A percentile compares a stretch with the other conserved stretches of the same genome.
phyloP scores from a whole-genome alignment of 345 rosid species.

The Alliaria petiolata region DNA sequence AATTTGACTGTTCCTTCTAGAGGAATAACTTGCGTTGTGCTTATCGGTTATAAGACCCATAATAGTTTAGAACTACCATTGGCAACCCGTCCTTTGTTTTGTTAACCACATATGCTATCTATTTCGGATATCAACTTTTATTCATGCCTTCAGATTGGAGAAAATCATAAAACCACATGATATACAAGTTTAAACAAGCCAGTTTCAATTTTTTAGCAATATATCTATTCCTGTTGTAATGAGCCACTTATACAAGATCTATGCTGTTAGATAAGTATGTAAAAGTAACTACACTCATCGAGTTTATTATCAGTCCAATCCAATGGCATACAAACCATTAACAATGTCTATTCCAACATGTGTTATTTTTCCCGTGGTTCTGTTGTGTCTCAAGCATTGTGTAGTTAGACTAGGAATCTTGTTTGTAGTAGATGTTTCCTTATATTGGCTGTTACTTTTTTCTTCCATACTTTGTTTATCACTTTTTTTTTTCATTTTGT shows the following conservation, averaged over 20 bases:
- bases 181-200: neutral
- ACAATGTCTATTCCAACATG: neutral
- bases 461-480: neutral
- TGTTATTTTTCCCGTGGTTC: neutral
- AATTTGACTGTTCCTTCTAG: neutral
- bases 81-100: neutral
- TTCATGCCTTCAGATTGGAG: neutral
- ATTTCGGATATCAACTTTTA: neutral
- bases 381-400: neutral
- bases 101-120: neutral
- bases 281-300: neutral
- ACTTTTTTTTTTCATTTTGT: conserved; percentile 11
- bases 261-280: neutral
- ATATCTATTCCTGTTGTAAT: neutral
- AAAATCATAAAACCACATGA: neutral
- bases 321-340: neutral
- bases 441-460: neutral
- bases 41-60: neutral
- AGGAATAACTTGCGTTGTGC: neutral
- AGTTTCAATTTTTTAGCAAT: neutral
- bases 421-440: neutral
- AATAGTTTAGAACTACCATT: neutral
- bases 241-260: neutral
- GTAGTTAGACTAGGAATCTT: neutral
- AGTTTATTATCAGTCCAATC: neutral